Evolutionary conservation across 306 rosid genomes (phyloP), one percentile per base, ranked within the genome.

Genomic region (Neltuma alba): DNA sequence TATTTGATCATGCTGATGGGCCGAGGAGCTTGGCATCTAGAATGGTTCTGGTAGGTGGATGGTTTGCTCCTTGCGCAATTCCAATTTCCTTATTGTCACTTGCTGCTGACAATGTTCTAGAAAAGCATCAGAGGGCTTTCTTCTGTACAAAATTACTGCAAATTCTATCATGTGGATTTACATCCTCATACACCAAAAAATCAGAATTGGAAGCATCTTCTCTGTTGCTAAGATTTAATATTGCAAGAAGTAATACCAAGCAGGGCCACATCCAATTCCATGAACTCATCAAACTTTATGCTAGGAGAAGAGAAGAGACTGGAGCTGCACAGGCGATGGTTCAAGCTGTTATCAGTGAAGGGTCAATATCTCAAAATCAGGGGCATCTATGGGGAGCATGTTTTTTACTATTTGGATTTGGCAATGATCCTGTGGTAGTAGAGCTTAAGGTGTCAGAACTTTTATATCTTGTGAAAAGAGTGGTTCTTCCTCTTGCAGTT

Each of bases 321-420:
- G 96, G 91, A 76, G 88, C 83, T 4, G 89, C 96, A 3, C 88
- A 90, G 79, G 96, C 97, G 30, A 80, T 90, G 92, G 96, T 90
- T 83, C 92, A 89, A 83, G 90, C 94, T 69, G 89, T 90, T 75
- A 88, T 90, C 64, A 85, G 80, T 78, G 93, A 87, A 34, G 91
- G 88, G 23, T 90, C 89, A 23, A 78, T 89, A 70, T 34, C 91
- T 81, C 87, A 89, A 64, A 87, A 90, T 76, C 61, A 89, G 0
- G 96, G 92, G 14, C 98, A 92, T 76, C 47, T 89, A 4, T 94
- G 97, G 97, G 92, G 97, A 13, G 96, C 97, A 25, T 94, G 96
- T 75, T 94, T 92, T 86, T 85, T 92, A 58, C 77, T 88, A 36
- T 92, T 94, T 38, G 97, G 91, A 81, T 94, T 94, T 41, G 86